Evolutionary conservation across 768 basidiomycete species (phyloP).

Genomic region (Kondoa malvinella): DNA sequence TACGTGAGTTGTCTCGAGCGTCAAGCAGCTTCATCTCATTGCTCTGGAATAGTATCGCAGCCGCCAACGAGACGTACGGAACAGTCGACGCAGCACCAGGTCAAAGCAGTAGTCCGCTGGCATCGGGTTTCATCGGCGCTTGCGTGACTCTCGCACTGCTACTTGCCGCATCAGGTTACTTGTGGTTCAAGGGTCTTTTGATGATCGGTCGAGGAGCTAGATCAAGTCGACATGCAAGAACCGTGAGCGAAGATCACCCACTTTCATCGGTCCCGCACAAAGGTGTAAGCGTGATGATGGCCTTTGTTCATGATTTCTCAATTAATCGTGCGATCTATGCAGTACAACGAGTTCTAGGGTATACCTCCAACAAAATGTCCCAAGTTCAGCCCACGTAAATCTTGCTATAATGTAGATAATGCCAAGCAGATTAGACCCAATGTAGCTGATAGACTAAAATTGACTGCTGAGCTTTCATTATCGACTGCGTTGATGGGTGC

Average conservation of each 20-base stretch:
- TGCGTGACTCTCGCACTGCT: conserved; percentile 10
- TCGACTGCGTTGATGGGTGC: no score
- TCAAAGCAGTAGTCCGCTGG: conserved; percentile 15
- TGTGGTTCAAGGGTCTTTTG: conserved; percentile 10
- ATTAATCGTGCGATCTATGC: background rate
- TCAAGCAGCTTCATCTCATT: conserved; percentile 7
- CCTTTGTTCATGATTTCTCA: no score
- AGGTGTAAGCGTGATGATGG: background rate
- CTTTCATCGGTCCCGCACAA: background rate
- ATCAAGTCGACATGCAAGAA: no score
- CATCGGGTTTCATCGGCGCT: conserved; percentile 19
- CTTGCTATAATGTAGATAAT: no score
- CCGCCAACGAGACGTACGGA: conserved; percentile 2
- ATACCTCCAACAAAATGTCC: no score
- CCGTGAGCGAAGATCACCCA: background rate
- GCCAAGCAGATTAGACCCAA: no score
- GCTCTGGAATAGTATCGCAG: conserved; percentile 10
- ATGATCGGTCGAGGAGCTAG: background rate
- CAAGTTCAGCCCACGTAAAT: no score
- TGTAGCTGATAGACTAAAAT: no score
- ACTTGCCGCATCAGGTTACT: conserved; percentile 4
- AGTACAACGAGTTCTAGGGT: background rate
- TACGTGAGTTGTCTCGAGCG: background rate
- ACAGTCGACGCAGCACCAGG: background rate
- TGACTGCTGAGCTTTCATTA: no score